Percentiles rank a stretch among this genome's conserved stretches.
Conservation (phyloP, 352 stramenopile genomes). For the Phytopythium vexans region DNA sequence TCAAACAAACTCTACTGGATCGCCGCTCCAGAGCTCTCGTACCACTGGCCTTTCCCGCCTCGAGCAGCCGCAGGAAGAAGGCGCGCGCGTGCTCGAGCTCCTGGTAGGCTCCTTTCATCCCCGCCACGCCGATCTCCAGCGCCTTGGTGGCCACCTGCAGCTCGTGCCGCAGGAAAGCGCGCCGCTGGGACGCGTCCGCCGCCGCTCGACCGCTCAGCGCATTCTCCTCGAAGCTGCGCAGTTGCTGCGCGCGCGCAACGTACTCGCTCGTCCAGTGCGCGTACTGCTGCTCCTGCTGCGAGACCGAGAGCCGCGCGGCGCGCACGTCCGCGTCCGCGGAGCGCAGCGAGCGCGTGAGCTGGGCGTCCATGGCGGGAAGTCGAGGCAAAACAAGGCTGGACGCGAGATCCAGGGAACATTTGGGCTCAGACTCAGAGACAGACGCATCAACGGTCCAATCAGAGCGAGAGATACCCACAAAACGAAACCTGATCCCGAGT, state of each 20-base stretch:
- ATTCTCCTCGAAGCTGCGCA: conserved; percentile 5
- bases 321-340: conserved; percentile 4
- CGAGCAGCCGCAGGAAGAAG: conserved; percentile 5
- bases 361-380: not conserved
- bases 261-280: conserved; percentile 4
- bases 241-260: not conserved
- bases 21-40: too few species aligned
- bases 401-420: not conserved
- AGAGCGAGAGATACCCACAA: too few species aligned
- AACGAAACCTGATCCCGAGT: too few species aligned
- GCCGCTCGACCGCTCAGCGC: conserved; percentile 1
- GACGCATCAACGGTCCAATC: too few species aligned
- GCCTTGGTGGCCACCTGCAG: conserved; percentile 4
- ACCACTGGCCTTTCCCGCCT: not conserved
- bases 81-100: conserved; percentile 5
- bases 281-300: conserved; percentile 7
- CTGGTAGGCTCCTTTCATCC: not conserved
- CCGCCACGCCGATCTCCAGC: conserved; percentile 2
- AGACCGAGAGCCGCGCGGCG: not conserved
- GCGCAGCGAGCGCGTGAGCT: not conserved
- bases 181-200: conserved; percentile 6
- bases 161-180: conserved; percentile 6
- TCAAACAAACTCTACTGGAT: not conserved
- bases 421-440: too few species aligned
- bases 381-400: not conserved